Evolutionary conservation across 495 filamentous ascomycete species (phyloP).

Genomic region (Hypoxylon rickii): DNA sequence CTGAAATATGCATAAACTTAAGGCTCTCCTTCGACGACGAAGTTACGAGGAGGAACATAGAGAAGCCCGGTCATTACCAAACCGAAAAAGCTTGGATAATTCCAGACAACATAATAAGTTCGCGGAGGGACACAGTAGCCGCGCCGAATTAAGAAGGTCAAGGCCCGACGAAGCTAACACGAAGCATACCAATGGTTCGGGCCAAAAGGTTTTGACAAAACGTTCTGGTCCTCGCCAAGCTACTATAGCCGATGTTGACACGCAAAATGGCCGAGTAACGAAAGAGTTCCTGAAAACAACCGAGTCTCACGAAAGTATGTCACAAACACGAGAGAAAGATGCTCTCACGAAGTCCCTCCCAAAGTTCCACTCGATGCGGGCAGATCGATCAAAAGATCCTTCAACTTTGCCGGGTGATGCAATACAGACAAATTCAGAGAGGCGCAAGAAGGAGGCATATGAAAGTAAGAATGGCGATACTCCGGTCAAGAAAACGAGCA

Average conservation of each 20-base stretch:
- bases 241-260: not conserved
- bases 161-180: not conserved
- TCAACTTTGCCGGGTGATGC: no score
- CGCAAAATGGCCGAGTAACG: not conserved
- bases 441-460: not conserved
- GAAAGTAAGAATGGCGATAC: no score
- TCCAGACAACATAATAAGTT: not conserved
- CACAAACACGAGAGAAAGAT: not conserved
- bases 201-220: not conserved
- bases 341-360: not conserved
- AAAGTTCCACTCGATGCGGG: no score
- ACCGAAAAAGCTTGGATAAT: not conserved
- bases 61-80: not conserved
- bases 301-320: not conserved
- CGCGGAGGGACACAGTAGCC: not conserved
- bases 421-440: not conserved
- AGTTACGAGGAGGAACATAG: not conserved
- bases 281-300: not conserved
- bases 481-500: not conserved
- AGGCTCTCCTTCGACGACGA: slow-evolving; percentile 8
- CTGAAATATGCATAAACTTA: slow-evolving; percentile 10
- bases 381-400: no score
- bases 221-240: not conserved
- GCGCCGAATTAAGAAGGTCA: not conserved
- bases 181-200: not conserved